Percentiles rank a stretch among this genome's conserved stretches.
Evolutionary conservation across 2,329 filamentous ascomycete genomes (phyloP).

Genomic region (Colletotrichum endophyticum): DNA sequence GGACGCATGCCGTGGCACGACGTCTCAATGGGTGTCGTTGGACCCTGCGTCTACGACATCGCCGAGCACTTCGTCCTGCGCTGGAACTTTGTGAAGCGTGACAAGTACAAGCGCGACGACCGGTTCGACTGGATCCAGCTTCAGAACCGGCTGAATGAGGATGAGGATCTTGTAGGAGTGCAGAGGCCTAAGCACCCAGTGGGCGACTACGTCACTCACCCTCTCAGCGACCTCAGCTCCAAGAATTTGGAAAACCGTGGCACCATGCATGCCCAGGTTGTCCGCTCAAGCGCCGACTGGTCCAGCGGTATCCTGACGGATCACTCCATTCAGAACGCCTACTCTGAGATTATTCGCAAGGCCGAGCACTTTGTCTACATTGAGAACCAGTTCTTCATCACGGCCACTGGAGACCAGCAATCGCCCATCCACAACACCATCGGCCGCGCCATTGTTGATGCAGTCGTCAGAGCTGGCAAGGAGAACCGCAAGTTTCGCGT

Average conservation of each 20-base stretch:
- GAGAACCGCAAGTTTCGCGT: slow-evolving; percentile 88
- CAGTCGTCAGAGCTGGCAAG: slow-evolving; percentile 79
- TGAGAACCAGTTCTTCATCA: slow-evolving; percentile 99
- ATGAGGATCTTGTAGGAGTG: slow-evolving; percentile 87
- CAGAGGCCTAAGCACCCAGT: slow-evolving; percentile 89
- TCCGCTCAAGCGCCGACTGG: slow-evolving; percentile 94
- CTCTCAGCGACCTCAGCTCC: slow-evolving; percentile 69
- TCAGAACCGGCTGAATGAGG: slow-evolving; percentile 74
- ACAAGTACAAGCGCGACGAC: slow-evolving; percentile 93
- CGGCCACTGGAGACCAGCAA: slow-evolving; percentile 89
- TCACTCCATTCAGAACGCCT: slow-evolving; percentile 87
- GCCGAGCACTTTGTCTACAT: slow-evolving; percentile 96
- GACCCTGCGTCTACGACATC: slow-evolving; percentile 90
- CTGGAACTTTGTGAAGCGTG: slow-evolving; percentile 96
- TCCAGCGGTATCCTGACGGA: slow-evolving; percentile 87
- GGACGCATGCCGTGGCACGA: slow-evolving; percentile 99
- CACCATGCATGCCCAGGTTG: slow-evolving; percentile 79
- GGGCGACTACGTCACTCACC: slow-evolving; percentile 85
- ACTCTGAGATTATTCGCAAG: slow-evolving; percentile 81
- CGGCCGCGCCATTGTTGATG: slow-evolving; percentile 88
- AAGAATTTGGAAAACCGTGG: slow-evolving; percentile 72
- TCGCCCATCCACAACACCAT: slow-evolving; percentile 86
- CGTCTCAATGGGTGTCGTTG: slow-evolving; percentile 88
- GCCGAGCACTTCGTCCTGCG: slow-evolving; percentile 93
- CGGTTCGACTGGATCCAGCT: slow-evolving; percentile 86